phyloP scores from a whole-genome alignment of 129 eudicot genomes.

The Escallonia rubra region DNA sequence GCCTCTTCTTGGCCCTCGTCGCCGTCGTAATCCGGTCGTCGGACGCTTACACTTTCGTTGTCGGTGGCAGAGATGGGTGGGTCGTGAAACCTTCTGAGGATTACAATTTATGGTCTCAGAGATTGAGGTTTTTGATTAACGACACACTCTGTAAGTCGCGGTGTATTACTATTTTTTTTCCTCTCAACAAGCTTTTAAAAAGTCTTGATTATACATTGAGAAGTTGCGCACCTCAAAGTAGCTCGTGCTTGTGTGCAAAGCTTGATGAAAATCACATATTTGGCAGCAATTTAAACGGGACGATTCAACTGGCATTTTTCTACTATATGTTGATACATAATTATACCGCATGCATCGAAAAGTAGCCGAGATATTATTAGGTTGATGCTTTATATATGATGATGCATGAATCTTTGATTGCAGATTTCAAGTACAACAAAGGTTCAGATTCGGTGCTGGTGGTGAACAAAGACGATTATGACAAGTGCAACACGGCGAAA shows the following conservation, averaged over 20 bases:
- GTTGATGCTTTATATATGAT: slow-evolving; percentile 1
- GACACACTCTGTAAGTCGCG: slow-evolving; percentile 67
- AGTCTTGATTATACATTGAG: no score
- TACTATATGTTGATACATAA: no score
- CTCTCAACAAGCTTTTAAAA: no score
- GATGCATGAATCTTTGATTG: slow-evolving; percentile 4
- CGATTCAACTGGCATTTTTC: no score
- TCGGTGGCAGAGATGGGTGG: slow-evolving; percentile 84
- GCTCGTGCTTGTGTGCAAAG: no score
- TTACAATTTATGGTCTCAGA: slow-evolving; percentile 58
- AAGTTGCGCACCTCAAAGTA: no score
- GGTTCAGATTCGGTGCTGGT: slow-evolving; percentile 69
- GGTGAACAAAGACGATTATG: slow-evolving; percentile 57
- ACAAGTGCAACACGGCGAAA: slow-evolving; percentile 39
- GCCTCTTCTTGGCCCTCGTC: slow-evolving; percentile 7
- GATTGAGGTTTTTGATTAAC: slow-evolving; percentile 56
- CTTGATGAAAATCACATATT: no score
- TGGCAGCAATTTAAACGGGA: no score
- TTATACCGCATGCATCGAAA: no score
- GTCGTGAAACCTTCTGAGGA: slow-evolving; percentile 44
- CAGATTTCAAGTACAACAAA: slow-evolving; percentile 61
- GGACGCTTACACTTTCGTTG: slow-evolving; percentile 34
- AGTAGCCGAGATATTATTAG: no score
- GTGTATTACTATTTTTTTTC: neutral
- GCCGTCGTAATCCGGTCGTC: slow-evolving; percentile 12